Conservation (phyloP, 2,329 filamentous ascomycete species). For the Fusarium coicis region DNA sequence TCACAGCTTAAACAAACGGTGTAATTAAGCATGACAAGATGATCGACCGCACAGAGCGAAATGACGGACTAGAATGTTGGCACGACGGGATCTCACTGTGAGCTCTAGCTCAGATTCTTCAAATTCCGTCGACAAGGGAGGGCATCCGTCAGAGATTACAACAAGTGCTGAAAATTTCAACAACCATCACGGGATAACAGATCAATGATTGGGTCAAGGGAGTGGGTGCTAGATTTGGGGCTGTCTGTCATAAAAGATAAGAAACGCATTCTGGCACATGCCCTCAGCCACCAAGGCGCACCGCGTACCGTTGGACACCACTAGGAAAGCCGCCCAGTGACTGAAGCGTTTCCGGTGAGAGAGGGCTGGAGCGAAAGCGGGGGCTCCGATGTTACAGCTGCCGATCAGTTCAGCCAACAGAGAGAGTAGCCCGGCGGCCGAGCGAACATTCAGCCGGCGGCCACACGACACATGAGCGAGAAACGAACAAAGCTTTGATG, state of each 20-base stretch:
- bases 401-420: constrained; percentile 26
- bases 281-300: constrained; percentile 23
- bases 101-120: constrained; percentile 11
- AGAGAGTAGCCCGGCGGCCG: constrained; percentile 18
- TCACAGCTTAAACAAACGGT: constrained; percentile 29
- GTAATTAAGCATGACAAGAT: constrained; percentile 39
- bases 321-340: constrained; percentile 16
- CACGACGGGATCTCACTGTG: not conserved
- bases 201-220: constrained; percentile 23
- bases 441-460: constrained; percentile 8
- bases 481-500: not conserved
- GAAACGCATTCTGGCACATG: constrained; percentile 29
- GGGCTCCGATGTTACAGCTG: constrained; percentile 36
- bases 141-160: constrained; percentile 9
- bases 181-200: constrained; percentile 6
- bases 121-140: not conserved
- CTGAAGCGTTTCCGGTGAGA: constrained; percentile 29
- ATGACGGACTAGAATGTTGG: constrained; percentile 14
- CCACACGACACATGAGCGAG: constrained; percentile 3
- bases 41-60: constrained; percentile 21
- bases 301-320: constrained; percentile 20
- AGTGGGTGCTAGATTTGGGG: constrained; percentile 11
- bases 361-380: constrained; percentile 29
- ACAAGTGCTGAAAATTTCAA: constrained; percentile 29
- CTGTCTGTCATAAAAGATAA: constrained; percentile 4